Evolutionary conservation across 495 filamentous ascomycete species (phyloP).

Genomic region (Platismatia glauca): DNA sequence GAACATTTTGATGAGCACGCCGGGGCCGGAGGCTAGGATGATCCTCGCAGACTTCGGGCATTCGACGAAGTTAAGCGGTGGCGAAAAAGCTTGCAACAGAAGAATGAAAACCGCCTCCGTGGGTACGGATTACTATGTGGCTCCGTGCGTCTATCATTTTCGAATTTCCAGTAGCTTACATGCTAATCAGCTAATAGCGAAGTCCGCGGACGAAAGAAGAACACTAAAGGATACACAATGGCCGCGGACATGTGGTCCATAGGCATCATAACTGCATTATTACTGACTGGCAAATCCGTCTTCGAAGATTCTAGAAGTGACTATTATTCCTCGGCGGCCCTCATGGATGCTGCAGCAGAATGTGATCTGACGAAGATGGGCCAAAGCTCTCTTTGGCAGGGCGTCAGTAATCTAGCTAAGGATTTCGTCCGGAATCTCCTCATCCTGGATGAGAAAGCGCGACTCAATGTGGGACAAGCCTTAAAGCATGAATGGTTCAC

Average conservation of each 20-base stretch:
- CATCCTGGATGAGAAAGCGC: slow-evolving; percentile 37
- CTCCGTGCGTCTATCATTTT: slow-evolving; percentile 52
- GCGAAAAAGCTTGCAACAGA: slow-evolving; percentile 21
- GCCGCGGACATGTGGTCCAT: slow-evolving; percentile 58
- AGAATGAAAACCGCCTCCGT: slow-evolving; percentile 50
- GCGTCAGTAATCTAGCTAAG: slow-evolving; percentile 35
- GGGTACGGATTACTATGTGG: slow-evolving; percentile 57
- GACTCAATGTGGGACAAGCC: slow-evolving; percentile 48
- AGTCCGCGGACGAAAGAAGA: slow-evolving; percentile 25
- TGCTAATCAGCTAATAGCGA: slow-evolving; percentile 20
- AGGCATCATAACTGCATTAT: slow-evolving; percentile 41
- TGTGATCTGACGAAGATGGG: slow-evolving; percentile 34
- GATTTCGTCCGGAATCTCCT: slow-evolving; percentile 49
- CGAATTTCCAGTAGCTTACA: neutral
- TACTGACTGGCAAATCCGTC: slow-evolving; percentile 43
- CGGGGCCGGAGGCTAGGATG: slow-evolving; percentile 42
- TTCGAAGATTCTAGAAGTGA: slow-evolving; percentile 21
- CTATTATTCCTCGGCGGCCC: slow-evolving; percentile 11
- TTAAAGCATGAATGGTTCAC: slow-evolving; percentile 54
- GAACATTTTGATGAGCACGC: slow-evolving; percentile 53
- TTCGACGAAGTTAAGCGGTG: slow-evolving; percentile 36
- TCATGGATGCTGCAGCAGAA: slow-evolving; percentile 23
- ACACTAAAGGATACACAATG: slow-evolving; percentile 46
- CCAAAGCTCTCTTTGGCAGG: slow-evolving; percentile 28
- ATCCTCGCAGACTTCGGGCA: slow-evolving; percentile 70